A percentile compares a stretch with the other conserved stretches of the same genome.
phyloP scores from a whole-genome alignment of 164 flowering plant genomes.

The Chimonanthus salicifolius region DNA sequence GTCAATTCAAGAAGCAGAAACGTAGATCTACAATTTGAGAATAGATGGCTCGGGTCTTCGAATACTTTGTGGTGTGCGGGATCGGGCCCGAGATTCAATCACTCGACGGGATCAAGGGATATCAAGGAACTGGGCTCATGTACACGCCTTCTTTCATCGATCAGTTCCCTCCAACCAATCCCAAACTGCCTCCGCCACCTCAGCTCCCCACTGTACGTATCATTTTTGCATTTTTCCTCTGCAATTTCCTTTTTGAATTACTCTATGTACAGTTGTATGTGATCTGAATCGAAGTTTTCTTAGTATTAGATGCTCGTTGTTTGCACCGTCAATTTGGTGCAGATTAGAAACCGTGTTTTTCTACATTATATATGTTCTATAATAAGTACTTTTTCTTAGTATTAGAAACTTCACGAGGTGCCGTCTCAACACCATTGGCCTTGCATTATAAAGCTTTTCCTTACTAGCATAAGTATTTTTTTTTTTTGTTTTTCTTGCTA shows the following conservation, averaged over 20 bases:
- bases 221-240: background rate
- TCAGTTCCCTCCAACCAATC: slow-evolving; percentile 76
- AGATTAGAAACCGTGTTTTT: too few species aligned
- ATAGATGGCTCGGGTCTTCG: slow-evolving; percentile 50
- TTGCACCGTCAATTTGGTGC: background rate
- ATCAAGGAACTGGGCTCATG: slow-evolving; percentile 51
- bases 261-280: background rate
- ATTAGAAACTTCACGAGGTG: too few species aligned
- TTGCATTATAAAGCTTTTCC: too few species aligned
- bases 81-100: slow-evolving; percentile 90
- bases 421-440: too few species aligned
- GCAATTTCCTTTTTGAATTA: background rate
- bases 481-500: background rate
- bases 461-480: too few species aligned
- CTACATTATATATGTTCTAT: too few species aligned
- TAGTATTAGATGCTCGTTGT: background rate
- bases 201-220: slow-evolving; percentile 78
- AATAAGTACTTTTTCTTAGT: too few species aligned
- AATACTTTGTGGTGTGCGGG: slow-evolving; percentile 94
- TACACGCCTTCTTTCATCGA: slow-evolving; percentile 81
- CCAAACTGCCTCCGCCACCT: slow-evolving; percentile 86
- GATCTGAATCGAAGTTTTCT: background rate
- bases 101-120: slow-evolving; percentile 70
- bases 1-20: background rate
- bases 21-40: background rate